These are phyloP conservation scores for Arthrobotrys sinensis DNA, from an alignment of 2,329 filamentous ascomycete species.

Conservation along the genomic window DNA sequence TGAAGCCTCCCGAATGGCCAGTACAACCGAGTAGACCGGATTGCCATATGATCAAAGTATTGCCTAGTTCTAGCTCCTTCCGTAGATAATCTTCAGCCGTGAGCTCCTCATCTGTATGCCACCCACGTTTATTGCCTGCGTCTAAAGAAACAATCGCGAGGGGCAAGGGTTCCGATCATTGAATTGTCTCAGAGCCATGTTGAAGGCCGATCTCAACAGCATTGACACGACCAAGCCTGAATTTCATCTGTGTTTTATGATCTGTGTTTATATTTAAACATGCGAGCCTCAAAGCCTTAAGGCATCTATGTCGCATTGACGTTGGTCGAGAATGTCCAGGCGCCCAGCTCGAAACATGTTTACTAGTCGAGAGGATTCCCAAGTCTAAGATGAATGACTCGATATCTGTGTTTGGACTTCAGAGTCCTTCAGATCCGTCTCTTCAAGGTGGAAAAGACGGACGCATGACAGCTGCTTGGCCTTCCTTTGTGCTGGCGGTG, in stretches of 20 bases:
- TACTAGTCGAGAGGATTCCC: conserved; percentile 21
- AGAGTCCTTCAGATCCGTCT: conserved; percentile 53
- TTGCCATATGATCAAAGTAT: conserved; percentile 34
- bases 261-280: conserved; percentile 34
- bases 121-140: conserved; percentile 23
- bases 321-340: not conserved
- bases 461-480: conserved; percentile 30
- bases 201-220: not conserved
- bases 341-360: conserved; percentile 40
- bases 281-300: conserved; percentile 16
- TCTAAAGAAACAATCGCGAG: conserved; percentile 58
- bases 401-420: conserved; percentile 36
- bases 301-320: conserved; percentile 7
- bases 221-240: not conserved
- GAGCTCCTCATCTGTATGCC: conserved; percentile 31
- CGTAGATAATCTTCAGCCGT: conserved; percentile 12
- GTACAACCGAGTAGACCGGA: conserved; percentile 37
- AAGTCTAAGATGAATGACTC: conserved; percentile 4
- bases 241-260: conserved; percentile 39
- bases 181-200: conserved; percentile 27
- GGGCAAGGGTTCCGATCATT: conserved; percentile 19
- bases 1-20: conserved; percentile 37
- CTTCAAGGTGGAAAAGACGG: conserved; percentile 38
- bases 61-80: conserved; percentile 42
- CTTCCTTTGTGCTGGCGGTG: conserved; percentile 17